Percentiles rank a stretch among this genome's conserved stretches.
Conservation (phyloP, 2,329 filamentous ascomycete species). For the Neocatenulostroma microsporum region DNA sequence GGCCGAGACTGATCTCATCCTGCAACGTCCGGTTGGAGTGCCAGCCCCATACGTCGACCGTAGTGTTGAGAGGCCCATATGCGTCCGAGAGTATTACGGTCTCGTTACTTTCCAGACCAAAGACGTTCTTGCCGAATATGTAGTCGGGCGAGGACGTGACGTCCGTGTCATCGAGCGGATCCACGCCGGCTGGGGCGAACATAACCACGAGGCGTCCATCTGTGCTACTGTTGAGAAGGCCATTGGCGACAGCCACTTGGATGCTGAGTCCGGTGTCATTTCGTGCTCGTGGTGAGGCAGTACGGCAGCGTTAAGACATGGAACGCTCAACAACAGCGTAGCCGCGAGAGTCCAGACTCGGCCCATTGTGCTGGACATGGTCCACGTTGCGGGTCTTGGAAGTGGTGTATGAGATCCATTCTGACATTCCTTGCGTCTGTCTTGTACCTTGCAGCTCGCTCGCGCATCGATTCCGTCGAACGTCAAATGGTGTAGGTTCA, state of each 20-base stretch:
- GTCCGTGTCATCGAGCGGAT: slow-evolving; percentile 32
- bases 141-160: slow-evolving; percentile 28
- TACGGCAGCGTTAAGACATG: no score
- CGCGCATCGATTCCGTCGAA: no score
- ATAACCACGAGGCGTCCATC: slow-evolving; percentile 29
- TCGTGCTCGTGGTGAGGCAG: no score
- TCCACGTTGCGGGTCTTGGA: no score
- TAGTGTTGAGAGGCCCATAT: slow-evolving; percentile 17
- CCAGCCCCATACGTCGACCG: slow-evolving; percentile 28
- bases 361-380: no score
- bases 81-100: slow-evolving; percentile 25
- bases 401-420: no score
- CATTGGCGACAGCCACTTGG: slow-evolving; percentile 23
- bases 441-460: no score
- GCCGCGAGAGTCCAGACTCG: no score
- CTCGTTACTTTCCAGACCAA: slow-evolving; percentile 17
- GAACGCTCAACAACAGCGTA: no score
- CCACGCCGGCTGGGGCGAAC: slow-evolving; percentile 28
- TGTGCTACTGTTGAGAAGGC: slow-evolving; percentile 22
- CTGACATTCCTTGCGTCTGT: no score
- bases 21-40: no score
- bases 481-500: no score
- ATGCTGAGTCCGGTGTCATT: slow-evolving; percentile 19
- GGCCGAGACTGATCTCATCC: slow-evolving; percentile 26
- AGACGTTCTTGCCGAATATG: slow-evolving; percentile 34